phyloP scores from a whole-genome alignment of 805 yeast species.

The Priceomyces fermenticarens region DNA sequence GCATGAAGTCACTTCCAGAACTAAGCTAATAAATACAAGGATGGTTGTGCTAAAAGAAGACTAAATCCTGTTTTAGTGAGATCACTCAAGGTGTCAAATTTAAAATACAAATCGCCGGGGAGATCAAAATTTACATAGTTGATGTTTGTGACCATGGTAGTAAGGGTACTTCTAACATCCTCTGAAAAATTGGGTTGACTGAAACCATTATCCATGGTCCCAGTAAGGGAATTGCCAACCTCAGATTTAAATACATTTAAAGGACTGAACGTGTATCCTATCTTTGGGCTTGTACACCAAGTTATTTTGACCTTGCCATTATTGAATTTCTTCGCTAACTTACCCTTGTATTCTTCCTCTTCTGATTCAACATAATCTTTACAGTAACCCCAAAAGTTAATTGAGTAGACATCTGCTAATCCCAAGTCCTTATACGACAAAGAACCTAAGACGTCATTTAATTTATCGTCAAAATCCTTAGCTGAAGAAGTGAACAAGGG shows the following conservation, averaged over 20 bases:
- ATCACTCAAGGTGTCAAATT: conserved; percentile 42
- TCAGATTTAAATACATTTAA: conserved; percentile 32
- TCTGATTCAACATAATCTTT: conserved; percentile 20
- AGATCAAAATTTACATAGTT: conserved; percentile 37
- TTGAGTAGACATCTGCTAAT: conserved; percentile 36
- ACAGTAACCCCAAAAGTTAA: conserved; percentile 45
- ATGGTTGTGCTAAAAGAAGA: conserved; percentile 28
- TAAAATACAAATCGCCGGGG: conserved; percentile 53
- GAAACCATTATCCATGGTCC: conserved; percentile 19
- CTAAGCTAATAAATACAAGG: conserved; percentile 43
- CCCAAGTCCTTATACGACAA: conserved; percentile 34
- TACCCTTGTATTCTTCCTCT: conserved; percentile 5
- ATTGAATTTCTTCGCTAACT: conserved; percentile 17
- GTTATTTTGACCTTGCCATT: conserved; percentile 34
- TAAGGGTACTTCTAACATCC: conserved; percentile 15
- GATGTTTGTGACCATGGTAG: conserved; percentile 19
- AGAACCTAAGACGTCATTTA: too few relatives aligned
- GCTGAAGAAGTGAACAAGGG: too few relatives aligned
- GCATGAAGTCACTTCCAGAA: conserved; percentile 43
- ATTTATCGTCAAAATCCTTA: not conserved
- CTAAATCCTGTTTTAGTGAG: conserved; percentile 58
- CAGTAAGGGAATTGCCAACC: conserved; percentile 23
- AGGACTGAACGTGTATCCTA: conserved; percentile 59
- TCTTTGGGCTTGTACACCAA: conserved; percentile 53
- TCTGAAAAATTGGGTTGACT: conserved; percentile 12